Base-by-base conservation (phyloP, 176 grass and related monocot genomes). In the Musa acuminata region DNA sequence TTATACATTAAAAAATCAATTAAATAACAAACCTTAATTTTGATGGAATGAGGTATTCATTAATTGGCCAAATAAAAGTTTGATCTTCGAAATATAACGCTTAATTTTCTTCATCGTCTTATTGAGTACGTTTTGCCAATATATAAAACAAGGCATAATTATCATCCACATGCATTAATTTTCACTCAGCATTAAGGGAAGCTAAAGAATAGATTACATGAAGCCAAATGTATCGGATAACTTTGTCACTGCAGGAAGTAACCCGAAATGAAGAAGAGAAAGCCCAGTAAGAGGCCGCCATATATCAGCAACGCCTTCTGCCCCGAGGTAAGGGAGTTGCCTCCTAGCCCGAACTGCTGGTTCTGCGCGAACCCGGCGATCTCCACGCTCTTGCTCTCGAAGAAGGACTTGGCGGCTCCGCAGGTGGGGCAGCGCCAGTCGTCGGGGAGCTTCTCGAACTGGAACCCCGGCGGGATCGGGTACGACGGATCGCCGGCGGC, bases 341-440 rank as follows among this genome's bases (percentile, higher is more conserved):
- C 93, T 20, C 93, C 90, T 26, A 97, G 81, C 9, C 93, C 93
- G 51, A 90, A 97, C 81, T 97, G 87, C 90, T 93, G 90, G 85
- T 97, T 97, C 87, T 97, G 74, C 24, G 87, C 90, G 73, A 97
- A 97, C 70, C 93, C 90, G 0, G 89, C 93, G 53, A 97, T 83
- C 85, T 97, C 93, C 8, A 92, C 83, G 79, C 90, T 93, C 89
- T 93, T 97, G 90, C 83, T 97, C 77, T 85, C 79, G 66, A 90
- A 97, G 87, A 97, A 93, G 14, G 89, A 92, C 60, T 84, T 76
- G 53, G 92, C 92, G 13, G 92, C 89, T 24, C 89, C 92, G 69
- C 93, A 97, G 9, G 93, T 97, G 3, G 93, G 90, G 82, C 93
- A 97, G 0, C 85, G 85, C 93, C 93, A 93, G 82, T 97, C 90